Percentiles rank a stretch among this genome's conserved stretches.
phyloP scores from a whole-genome alignment of 78 protist species.

The Dictyostelium brefeldianum region DNA sequence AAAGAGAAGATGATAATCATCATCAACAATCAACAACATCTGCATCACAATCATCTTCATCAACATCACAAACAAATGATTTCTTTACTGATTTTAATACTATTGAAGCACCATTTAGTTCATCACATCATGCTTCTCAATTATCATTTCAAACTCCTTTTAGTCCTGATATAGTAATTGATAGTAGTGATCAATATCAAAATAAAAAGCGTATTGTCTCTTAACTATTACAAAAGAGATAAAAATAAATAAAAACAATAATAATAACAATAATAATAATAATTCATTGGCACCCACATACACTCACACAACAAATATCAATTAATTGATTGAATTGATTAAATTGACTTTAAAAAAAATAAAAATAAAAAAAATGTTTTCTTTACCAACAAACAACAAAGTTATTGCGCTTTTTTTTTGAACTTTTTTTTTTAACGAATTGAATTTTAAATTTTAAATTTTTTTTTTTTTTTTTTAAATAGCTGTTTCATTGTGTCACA shows the following conservation, averaged over 20 bases:
- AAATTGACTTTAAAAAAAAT: no score
- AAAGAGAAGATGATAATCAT: slow-evolving; percentile 8
- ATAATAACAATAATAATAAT: no score
- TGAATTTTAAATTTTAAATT: background rate
- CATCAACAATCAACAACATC: no score
- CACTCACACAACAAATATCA: no score
- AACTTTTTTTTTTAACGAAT: background rate
- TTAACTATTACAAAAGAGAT: background rate
- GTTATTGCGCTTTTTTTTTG: background rate
- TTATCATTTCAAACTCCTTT: slow-evolving; percentile 17
- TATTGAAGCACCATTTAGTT: slow-evolving; percentile 10
- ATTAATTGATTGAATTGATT: no score
- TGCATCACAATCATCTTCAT: no score
- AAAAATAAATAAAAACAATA: background rate
- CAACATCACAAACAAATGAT: slow-evolving; percentile 2
- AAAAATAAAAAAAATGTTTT: no score
- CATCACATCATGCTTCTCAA: background rate
- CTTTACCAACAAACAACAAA: no score
- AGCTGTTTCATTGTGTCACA: background rate
- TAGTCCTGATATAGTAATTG: slow-evolving; percentile 38
- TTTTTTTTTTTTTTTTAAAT: background rate
- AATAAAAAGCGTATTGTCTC: slow-evolving; percentile 31
- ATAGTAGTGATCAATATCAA: slow-evolving; percentile 6
- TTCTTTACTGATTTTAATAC: slow-evolving; percentile 21
- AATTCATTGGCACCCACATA: no score